Evolutionary conservation across 345 rosid genomes (phyloP).

Genomic region (Passiflora organensis): DNA sequence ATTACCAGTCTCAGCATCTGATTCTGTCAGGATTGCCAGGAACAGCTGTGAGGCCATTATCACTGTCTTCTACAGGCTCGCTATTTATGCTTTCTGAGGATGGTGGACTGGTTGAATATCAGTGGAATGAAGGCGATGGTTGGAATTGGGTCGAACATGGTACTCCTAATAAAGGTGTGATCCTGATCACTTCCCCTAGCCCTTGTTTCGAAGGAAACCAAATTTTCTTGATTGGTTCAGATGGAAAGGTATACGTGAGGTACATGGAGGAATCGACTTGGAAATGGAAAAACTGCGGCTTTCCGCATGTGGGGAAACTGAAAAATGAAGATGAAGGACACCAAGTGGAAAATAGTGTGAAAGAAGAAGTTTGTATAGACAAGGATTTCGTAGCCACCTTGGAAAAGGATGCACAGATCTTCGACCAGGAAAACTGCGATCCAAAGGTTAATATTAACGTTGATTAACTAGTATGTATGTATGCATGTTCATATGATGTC

Average conservation of each 20-base stretch:
- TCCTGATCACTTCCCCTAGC: constrained; percentile 50
- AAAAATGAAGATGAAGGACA: constrained; percentile 16
- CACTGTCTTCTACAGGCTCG: constrained; percentile 45
- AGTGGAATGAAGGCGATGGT: constrained; percentile 58
- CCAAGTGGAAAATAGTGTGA: background rate
- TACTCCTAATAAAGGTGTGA: constrained; percentile 46
- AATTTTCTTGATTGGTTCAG: constrained; percentile 52
- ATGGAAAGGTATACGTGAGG: constrained; percentile 53
- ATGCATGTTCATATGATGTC: constrained; percentile 7
- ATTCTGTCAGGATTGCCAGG: constrained; percentile 43
- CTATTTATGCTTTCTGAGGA: constrained; percentile 59
- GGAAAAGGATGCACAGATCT: constrained; percentile 24
- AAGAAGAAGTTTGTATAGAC: constrained; percentile 30
- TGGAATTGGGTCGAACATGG: constrained; percentile 75
- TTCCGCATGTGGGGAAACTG: constrained; percentile 25
- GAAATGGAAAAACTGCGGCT: constrained; percentile 57
- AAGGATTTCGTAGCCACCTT: constrained; percentile 25
- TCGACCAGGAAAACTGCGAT: constrained; percentile 27
- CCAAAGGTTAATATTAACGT: constrained; percentile 30
- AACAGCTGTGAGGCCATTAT: constrained; percentile 42
- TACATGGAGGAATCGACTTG: constrained; percentile 47
- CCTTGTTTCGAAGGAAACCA: constrained; percentile 51
- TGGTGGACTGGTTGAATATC: constrained; percentile 59
- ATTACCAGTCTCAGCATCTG: constrained; percentile 60
- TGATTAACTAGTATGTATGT: constrained; percentile 4